These are phyloP conservation scores for Lignosus rhinocerotis DNA, from an alignment of 1,284 basidiomycete species.

Conservation along the genomic window DNA sequence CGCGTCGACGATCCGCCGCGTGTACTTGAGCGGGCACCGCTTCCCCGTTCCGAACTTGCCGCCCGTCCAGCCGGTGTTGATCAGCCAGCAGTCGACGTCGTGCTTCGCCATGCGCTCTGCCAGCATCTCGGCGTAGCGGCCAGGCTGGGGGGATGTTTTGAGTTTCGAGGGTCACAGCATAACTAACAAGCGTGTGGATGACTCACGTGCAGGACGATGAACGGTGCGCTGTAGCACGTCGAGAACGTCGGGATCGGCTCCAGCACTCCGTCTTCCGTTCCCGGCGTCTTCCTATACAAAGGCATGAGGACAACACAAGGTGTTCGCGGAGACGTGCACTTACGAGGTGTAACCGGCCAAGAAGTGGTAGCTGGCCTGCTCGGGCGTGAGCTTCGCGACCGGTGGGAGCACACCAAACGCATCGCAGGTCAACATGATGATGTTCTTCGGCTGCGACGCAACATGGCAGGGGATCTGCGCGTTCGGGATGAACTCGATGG, in stretches of 20 bases:
- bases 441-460: slow-evolving; percentile 87
- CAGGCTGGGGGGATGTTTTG: slow-evolving; percentile 66
- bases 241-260: slow-evolving; percentile 99
- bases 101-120: slow-evolving; percentile 92
- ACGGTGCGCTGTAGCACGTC: slow-evolving; percentile 98
- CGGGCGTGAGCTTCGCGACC: slow-evolving; percentile 89
- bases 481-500: slow-evolving; percentile 96
- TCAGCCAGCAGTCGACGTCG: slow-evolving; percentile 95
- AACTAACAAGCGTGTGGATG: too few species aligned
- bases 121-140: slow-evolving; percentile 96
- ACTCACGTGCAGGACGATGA: slow-evolving; percentile 92
- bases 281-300: slow-evolving; percentile 78
- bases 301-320: background rate
- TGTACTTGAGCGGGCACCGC: slow-evolving; percentile 94
- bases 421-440: slow-evolving; percentile 98
- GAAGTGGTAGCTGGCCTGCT: slow-evolving; percentile 98
- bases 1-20: slow-evolving; percentile 94
- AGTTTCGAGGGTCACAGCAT: slow-evolving; percentile 2
- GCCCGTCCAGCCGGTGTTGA: slow-evolving; percentile 99
- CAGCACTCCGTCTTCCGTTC: slow-evolving; percentile 97
- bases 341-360: slow-evolving; percentile 94
- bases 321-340: slow-evolving; percentile 29
- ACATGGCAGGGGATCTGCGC: slow-evolving; percentile 91
- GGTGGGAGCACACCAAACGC: slow-evolving; percentile 98
- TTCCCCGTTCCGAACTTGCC: slow-evolving; percentile 92